Evolutionary conservation across 2,329 filamentous ascomycete genomes (phyloP), one percentile per base, ranked within the genome.

Genomic region (Ambrosiella xylebori): DNA sequence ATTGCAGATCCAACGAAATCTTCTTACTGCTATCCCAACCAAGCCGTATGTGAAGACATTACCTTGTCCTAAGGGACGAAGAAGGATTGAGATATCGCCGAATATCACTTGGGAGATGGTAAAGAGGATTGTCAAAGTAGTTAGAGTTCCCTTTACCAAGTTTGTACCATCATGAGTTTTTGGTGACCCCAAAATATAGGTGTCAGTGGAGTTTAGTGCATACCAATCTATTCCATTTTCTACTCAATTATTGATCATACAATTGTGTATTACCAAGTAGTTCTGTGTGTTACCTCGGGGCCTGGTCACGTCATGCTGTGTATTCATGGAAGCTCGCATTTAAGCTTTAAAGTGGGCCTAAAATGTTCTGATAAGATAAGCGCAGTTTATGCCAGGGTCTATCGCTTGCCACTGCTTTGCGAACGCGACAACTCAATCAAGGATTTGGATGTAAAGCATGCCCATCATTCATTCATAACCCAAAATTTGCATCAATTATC

Each of bases 1-100:
- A 4, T 54, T 56, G 39, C 59, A 59, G n/a, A 61, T 61, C 11
- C 57, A 61, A 9, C 35, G 57, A n/a, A 61, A 61, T 27, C 39
- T 61, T 40, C 57, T 49, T 3, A 57, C 59, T 7, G 49, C 57
- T n/a, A 53, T 36, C 6, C 38, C 19, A 12, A 56, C 57, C 2
- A 61, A 59, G 27, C 37, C 39, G 11, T 41, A 57, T 51, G 57
- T 61, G 4, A 58, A 57, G 38, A 39, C 49, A 54, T 36, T 52
- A 57, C 39, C 40, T 15, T 50, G 56, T n/a, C 41, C 59, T 27
- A 59, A 57, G 40, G 59, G 59, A 6, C 49, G 49, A n/a, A 51
- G 57, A 13, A 58, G 41, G 17, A 54, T 61, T n/a, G 49, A 61
- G 17, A 54, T 61, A 54, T 54, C 51, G 12, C 49, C 57, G 13